Conservation (phyloP, 1,284 basidiomycete genomes). For the Puccinia polysora region DNA sequence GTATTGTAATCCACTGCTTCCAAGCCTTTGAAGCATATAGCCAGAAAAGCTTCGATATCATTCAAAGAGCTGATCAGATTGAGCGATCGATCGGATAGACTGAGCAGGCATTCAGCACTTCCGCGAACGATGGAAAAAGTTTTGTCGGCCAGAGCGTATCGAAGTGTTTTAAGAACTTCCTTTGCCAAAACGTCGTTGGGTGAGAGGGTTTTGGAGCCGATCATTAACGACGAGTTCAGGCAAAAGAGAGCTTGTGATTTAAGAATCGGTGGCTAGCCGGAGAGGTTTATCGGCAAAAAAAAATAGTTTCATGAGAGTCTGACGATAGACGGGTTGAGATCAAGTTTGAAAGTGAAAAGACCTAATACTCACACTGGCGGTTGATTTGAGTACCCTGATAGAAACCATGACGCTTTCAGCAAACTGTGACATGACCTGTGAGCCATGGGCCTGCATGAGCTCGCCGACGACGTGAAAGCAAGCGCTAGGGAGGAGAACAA, state of each 20-base stretch:
- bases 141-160: conserved; percentile 71
- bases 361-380: background rate
- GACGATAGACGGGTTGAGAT: too few relatives aligned
- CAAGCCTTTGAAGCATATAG: conserved; percentile 68
- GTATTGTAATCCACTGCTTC: conserved; percentile 80
- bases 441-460: conserved; percentile 37
- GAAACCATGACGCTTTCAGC: conserved; percentile 62
- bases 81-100: conserved; percentile 49
- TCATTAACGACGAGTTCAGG: conserved; percentile 68
- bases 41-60: conserved; percentile 72
- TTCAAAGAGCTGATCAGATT: conserved; percentile 54
- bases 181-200: conserved; percentile 67
- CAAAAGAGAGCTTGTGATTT: conserved; percentile 75
- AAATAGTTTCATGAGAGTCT: background rate
- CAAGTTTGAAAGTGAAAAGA: background rate
- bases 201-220: conserved; percentile 70
- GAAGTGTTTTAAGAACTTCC: conserved; percentile 81
- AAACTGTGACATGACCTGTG: conserved; percentile 88
- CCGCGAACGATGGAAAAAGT: conserved; percentile 79
- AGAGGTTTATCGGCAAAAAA: conserved; percentile 40
- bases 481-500: conserved; percentile 26
- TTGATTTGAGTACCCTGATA: conserved; percentile 24
- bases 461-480: conserved; percentile 33
- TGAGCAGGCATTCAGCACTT: conserved; percentile 55
- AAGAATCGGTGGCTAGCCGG: conserved; percentile 60